Evolutionary conservation across 768 basidiomycete species (phyloP).

Genomic region (Suillus subalutaceus): DNA sequence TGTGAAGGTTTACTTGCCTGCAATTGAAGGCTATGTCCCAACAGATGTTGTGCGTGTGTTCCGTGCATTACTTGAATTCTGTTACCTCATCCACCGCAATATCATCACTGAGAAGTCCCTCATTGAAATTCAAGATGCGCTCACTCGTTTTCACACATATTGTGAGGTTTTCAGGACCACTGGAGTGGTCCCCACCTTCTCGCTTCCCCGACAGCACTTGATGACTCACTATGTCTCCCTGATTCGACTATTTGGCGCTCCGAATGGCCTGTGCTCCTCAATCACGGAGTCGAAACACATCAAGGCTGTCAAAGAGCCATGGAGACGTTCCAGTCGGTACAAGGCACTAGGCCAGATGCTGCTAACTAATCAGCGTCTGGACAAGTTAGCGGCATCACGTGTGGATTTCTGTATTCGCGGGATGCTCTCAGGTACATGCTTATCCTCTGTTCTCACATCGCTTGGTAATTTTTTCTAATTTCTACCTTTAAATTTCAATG

Average conservation of each 20-base stretch:
- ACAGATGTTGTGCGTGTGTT: constrained; percentile 27
- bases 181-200: too few relatives aligned
- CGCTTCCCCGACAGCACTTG: too few relatives aligned
- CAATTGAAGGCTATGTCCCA: constrained; percentile 35
- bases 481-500: too few relatives aligned
- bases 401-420: too few relatives aligned
- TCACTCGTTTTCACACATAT: too few relatives aligned
- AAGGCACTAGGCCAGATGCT: constrained; percentile 35
- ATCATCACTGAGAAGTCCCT: not conserved
- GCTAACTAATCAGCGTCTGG: constrained; percentile 21
- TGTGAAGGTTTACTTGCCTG: constrained; percentile 20
- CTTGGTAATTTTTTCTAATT: too few relatives aligned
- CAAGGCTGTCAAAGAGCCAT: constrained; percentile 39
- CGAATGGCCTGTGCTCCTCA: constrained; percentile 38
- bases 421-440: too few relatives aligned
- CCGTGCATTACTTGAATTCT: constrained; percentile 20
- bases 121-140: constrained; percentile 10
- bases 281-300: constrained; percentile 40
- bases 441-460: too few relatives aligned
- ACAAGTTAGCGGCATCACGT: too few relatives aligned
- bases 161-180: too few relatives aligned
- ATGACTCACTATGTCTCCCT: too few relatives aligned
- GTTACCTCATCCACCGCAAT: too few relatives aligned
- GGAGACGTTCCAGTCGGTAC: constrained; percentile 29
- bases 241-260: constrained; percentile 25